Evolutionary conservation across 2,329 filamentous ascomycete genomes (phyloP).

Genomic region (Thelonectria olida): DNA sequence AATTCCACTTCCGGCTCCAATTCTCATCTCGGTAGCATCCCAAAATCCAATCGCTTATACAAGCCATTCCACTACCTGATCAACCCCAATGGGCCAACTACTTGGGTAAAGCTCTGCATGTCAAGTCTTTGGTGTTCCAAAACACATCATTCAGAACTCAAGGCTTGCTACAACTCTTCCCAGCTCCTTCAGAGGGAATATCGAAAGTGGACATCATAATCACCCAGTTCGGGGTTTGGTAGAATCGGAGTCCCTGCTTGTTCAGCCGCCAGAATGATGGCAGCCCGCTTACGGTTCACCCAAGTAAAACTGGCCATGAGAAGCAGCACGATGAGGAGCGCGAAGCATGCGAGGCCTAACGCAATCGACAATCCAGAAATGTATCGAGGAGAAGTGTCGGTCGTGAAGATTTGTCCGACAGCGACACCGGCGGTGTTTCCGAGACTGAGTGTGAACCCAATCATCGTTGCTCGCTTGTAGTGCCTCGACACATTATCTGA

Average conservation of each 20-base stretch:
- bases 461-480: slow-evolving; percentile 55
- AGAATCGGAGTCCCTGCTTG: slow-evolving; percentile 32
- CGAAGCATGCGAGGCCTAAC: slow-evolving; percentile 39
- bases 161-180: too few species aligned
- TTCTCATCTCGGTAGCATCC: too few species aligned
- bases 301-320: slow-evolving; percentile 37
- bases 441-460: slow-evolving; percentile 56
- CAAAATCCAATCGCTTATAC: too few species aligned
- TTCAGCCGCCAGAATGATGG: slow-evolving; percentile 32
- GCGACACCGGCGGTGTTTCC: slow-evolving; percentile 60
- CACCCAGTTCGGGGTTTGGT: slow-evolving; percentile 36
- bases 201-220: slow-evolving; percentile 40
- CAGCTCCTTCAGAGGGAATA: slow-evolving; percentile 31
- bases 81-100: too few species aligned
- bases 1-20: too few species aligned
- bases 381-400: slow-evolving; percentile 39
- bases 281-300: slow-evolving; percentile 38
- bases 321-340: slow-evolving; percentile 32
- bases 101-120: neutral
- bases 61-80: too few species aligned
- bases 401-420: slow-evolving; percentile 54
- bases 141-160: too few species aligned
- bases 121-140: too few species aligned
- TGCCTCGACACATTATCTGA: slow-evolving; percentile 57
- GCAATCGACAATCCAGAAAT: slow-evolving; percentile 38